Base-by-base conservation (phyloP, 2,329 filamentous ascomycete species). In the Dactylellina cionopaga region DNA sequence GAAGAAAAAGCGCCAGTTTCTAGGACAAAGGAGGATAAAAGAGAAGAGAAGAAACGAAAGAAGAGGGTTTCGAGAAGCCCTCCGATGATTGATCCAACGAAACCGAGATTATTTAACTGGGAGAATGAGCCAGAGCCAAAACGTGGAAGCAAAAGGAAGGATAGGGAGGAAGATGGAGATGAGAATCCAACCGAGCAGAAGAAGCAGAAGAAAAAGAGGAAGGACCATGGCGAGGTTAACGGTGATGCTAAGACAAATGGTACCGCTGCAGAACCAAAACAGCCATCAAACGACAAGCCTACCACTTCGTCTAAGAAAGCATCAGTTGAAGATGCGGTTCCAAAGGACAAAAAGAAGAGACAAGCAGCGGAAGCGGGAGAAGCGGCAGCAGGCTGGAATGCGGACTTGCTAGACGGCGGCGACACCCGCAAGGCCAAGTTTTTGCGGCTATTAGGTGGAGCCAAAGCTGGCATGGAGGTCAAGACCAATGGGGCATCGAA, bases 101-200 rank as follows among this genome's bases (percentile, higher is more conserved):
- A 52, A 25, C 66, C 66, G 5, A 49, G 66, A 29, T 52, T 71
- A 13, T 71, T 64, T 44, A 71, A 71, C 35, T 71, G 66, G 66
- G 25, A 43, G 19, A 41, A 71, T 25, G 66, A 64, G 19, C 66
- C 58, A 3, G 52, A 62, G 25, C 59, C 59, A 7, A 44, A 35
- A 19, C 31, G 66, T 1, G 58, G 66, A 6, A 59, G 19, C 13
- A 70, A 70, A 39, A 44, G 64, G 19, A 70, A 70, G 13, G 55
- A 54, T 15, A 15, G 47, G 33, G 46, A 41, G 11, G 64, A 62
- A 35, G 29, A 25, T 17, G 22, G 41, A 5, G 46, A 43, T 9
- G 15, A 55, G n/a, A 31, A 29, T 15, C 17, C 44, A 2, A 19
- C n/a, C 5, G 47, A 60, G 5, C 33, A n/a, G 46, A 70, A 70